Percentiles rank a stretch among this genome's conserved stretches.
Conservation (phyloP, 1,284 basidiomycete species). For the Ustilago loliicola region DNA sequence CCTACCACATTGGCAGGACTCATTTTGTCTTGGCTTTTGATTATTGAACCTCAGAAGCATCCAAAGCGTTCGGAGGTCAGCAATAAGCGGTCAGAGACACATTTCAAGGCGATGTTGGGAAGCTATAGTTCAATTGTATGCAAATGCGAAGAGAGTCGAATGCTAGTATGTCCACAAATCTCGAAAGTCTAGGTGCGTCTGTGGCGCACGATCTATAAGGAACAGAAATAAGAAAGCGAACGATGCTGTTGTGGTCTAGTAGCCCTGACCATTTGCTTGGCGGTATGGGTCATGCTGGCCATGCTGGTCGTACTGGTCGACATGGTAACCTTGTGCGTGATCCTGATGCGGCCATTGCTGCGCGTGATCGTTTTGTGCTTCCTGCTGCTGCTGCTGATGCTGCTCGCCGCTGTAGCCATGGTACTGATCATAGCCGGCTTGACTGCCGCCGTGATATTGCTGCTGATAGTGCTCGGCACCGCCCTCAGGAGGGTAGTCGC, state of each 20-base stretch:
- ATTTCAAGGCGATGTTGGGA: not conserved
- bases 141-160: constrained; percentile 3
- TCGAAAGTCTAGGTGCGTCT: not conserved
- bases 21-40: too few species aligned
- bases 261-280: constrained; percentile 17
- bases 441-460: constrained; percentile 4
- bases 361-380: constrained; percentile 9
- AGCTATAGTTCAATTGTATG: constrained; percentile 9
- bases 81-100: not conserved
- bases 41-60: too few species aligned
- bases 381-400: not conserved
- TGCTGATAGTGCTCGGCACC: constrained; percentile 13
- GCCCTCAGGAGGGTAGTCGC: constrained; percentile 26
- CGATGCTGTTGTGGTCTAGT: not conserved
- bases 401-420: constrained; percentile 2
- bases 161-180: constrained; percentile 9
- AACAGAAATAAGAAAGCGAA: not conserved
- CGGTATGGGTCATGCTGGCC: constrained; percentile 19
- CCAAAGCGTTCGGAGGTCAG: too few species aligned
- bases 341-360: constrained; percentile 21
- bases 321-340: not conserved
- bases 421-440: constrained; percentile 13
- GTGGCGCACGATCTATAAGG: not conserved
- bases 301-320: constrained; percentile 9
- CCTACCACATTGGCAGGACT: too few species aligned